Base-by-base conservation (phyloP, 345 rosid species). In the Eucalyptus fibrosa region DNA sequence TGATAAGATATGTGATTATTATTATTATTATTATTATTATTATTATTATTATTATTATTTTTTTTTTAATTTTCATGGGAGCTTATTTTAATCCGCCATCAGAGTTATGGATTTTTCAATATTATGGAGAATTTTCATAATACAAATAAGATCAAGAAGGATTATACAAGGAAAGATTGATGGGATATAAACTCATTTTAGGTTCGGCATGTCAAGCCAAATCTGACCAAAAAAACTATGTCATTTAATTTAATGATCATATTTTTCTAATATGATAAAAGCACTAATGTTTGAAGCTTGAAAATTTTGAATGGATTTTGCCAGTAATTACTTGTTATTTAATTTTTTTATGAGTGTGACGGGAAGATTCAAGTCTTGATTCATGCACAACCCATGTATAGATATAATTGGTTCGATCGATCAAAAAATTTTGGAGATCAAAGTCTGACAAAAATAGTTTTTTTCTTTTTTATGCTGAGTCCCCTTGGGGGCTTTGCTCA, bases 281-380 rank as follows among this genome's bases (percentile, higher is more conserved):
- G 9, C 16, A 77, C 16, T 6, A 6, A 77, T 12, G 16, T 77
- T 77, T 11, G 30, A 40, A 40, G 9, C 47, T 21, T 40, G 47
- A 77, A 77, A 12, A 23, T 77, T 21, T 40, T 77, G 5, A 40
- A 40, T 0, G 5, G 30, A 40, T 11, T 77, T 77, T 77, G 7
- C 9, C 4, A 21, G 6, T 77, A 40, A 77, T 77, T 21, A 37
- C 12, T 42, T 40, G 47, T 23, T 77, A 77, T 77, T 77, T 77
- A 40, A 40, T 77, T 77, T 40, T 34, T 37, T 23, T 13, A 77
- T 40, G 85, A 44, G 2, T 0, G 1, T 60, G 32, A n/a, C 0
- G 6, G 11, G 77, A 65, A 10, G 32, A 65, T n/a, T 65, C 2
- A 5, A 65, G 47, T 12, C 28, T 21, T 21, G 45, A 72, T 72